These are phyloP conservation scores for Backusella tarrabulga DNA, from an alignment of 192 early-diverging fungal genomes.

Conservation along the genomic window DNA sequence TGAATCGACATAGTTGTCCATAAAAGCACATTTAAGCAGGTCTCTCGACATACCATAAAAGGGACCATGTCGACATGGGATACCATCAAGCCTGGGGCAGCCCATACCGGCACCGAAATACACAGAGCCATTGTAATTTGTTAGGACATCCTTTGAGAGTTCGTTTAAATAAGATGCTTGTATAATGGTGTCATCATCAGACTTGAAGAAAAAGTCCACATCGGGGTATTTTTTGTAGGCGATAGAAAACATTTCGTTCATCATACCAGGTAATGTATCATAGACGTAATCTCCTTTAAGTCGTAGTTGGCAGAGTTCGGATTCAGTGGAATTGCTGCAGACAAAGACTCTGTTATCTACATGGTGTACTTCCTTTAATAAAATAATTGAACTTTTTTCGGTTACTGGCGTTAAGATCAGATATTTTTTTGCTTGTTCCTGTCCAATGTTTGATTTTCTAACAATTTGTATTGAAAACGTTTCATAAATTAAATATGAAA, in stretches of 20 bases:
- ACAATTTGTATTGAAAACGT: not conserved
- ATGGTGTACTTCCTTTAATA: not conserved
- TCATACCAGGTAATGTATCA: not conserved
- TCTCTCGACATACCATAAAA: constrained; percentile 3
- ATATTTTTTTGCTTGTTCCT: not conserved
- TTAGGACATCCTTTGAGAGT: not conserved
- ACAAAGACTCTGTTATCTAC: not conserved
- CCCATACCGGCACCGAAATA: constrained; percentile 5
- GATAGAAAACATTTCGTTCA: constrained; percentile 3
- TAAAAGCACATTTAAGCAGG: not conserved
- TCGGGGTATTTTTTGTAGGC: not conserved
- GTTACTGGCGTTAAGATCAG: not conserved
- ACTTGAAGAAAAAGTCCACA: constrained; percentile 1
- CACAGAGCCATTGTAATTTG: not conserved
- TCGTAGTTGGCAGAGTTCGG: not conserved
- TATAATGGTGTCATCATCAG: constrained; percentile 1
- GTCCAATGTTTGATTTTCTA: not conserved
- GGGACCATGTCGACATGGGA: not conserved
- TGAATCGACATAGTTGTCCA: constrained; percentile 4
- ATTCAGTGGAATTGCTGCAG: not conserved
- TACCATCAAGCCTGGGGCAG: not conserved
- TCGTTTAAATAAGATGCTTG: constrained; percentile 4
- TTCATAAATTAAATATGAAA: not conserved
- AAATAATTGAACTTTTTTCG: not conserved
- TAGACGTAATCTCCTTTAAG: not conserved